phyloP scores from a whole-genome alignment of 306 rosid genomes.

The Acacia confusa region DNA sequence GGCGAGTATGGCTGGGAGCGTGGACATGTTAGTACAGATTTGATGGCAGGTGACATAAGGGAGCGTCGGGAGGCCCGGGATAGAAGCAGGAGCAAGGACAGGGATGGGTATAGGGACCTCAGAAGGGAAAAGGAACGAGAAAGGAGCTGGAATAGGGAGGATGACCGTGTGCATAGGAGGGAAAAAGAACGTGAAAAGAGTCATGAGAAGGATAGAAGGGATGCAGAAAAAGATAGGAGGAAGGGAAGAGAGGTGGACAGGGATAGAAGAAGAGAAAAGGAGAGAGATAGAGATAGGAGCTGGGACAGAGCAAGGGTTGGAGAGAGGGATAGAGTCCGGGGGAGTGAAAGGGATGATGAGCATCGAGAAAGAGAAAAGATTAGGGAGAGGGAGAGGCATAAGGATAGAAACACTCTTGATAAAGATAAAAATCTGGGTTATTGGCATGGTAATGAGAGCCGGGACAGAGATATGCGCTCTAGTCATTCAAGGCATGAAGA shows the following conservation, averaged over 20 bases:
- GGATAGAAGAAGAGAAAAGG: constrained; percentile 61
- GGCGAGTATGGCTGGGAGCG: constrained; percentile 31
- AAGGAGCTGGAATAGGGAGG: constrained; percentile 51
- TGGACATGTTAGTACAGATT: constrained; percentile 32
- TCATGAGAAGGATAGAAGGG: constrained; percentile 55
- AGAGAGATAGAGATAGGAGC: constrained; percentile 53
- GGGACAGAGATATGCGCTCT: constrained; percentile 48
- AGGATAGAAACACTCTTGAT: constrained; percentile 39
- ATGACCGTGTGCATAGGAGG: constrained; percentile 33
- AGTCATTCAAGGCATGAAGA: constrained; percentile 58
- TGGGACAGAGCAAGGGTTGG: constrained; percentile 47
- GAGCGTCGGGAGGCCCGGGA: constrained; percentile 43
- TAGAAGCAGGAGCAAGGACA: constrained; percentile 49
- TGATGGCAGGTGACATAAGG: constrained; percentile 52
- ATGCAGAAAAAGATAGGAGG: constrained; percentile 55
- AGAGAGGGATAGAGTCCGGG: constrained; percentile 55
- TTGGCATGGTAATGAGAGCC: constrained; percentile 45
- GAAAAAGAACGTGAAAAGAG: constrained; percentile 50
- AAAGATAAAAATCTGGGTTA: constrained; percentile 49
- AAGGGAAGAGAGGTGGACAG: constrained; percentile 52
- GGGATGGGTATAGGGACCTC: constrained; percentile 45
- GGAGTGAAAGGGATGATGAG: constrained; percentile 53
- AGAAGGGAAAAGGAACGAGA: constrained; percentile 45
- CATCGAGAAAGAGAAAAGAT: constrained; percentile 40
- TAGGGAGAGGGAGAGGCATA: constrained; percentile 51